phyloP scores from a whole-genome alignment of 2,329 filamentous ascomycete species.

The Fusarium chaquense region DNA sequence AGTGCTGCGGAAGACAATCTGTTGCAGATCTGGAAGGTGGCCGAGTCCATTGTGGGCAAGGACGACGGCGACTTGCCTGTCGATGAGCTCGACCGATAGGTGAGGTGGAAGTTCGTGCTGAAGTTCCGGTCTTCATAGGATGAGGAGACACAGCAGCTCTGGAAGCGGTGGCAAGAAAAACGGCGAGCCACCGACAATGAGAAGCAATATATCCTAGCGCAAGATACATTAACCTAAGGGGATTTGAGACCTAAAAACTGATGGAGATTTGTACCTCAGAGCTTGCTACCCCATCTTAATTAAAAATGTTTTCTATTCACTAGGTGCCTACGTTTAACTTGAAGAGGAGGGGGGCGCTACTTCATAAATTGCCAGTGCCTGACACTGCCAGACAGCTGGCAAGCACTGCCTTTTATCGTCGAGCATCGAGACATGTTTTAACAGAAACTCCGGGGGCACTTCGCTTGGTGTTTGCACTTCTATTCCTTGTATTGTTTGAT shows the following conservation, averaged over 20 bases:
- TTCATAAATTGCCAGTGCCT: background rate
- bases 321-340: background rate
- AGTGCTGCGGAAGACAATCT: conserved; percentile 97
- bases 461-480: background rate
- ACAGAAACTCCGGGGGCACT: background rate
- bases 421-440: background rate
- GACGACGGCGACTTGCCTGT: conserved; percentile 80
- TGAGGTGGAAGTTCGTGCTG: conserved; percentile 52
- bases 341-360: background rate
- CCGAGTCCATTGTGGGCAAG: conserved; percentile 82
- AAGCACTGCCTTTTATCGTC: background rate
- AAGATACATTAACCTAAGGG: conserved; percentile 15
- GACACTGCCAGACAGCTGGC: conserved; percentile 16
- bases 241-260: conserved; percentile 2
- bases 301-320: background rate
- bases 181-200: conserved; percentile 24
- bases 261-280: conserved; percentile 6
- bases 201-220: conserved; percentile 38
- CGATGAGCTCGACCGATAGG: conserved; percentile 78
- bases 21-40: conserved; percentile 93
- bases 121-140: conserved; percentile 50
- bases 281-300: conserved; percentile 6
- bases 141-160: conserved; percentile 47
- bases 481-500: background rate
- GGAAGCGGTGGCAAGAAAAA: conserved; percentile 35